Conservation (phyloP, 2,329 filamentous ascomycete genomes). For the Cladophialophora psammophila region DNA sequence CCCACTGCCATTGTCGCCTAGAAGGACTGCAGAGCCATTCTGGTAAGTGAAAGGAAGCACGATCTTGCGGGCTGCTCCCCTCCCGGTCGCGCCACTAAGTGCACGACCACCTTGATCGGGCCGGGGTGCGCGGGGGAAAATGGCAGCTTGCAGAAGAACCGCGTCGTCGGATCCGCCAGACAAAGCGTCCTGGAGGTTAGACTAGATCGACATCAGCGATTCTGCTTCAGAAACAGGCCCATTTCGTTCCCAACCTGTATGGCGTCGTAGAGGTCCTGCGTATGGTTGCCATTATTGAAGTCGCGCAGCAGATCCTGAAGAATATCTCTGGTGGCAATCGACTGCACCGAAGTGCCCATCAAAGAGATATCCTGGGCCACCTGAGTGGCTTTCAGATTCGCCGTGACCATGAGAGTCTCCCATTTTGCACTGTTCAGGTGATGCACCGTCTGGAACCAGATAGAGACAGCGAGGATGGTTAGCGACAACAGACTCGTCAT, state of each 20-base stretch:
- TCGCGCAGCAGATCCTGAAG: conserved; percentile 59
- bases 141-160: conserved; percentile 68
- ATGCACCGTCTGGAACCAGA: conserved; percentile 19
- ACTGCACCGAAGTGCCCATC: conserved; percentile 75
- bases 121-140: conserved; percentile 73
- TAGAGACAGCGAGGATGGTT: conserved; percentile 76
- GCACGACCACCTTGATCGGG: conserved; percentile 57
- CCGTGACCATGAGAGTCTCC: conserved; percentile 74
- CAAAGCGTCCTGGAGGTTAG: conserved; percentile 66
- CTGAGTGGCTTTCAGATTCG: conserved; percentile 83
- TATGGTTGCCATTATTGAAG: conserved; percentile 60
- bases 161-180: conserved; percentile 67
- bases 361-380: conserved; percentile 79
- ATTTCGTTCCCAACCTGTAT: conserved; percentile 18
- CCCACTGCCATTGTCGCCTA: conserved; percentile 69
- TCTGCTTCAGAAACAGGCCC: not conserved
- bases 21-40: conserved; percentile 64
- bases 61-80: conserved; percentile 50
- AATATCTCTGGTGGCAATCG: conserved; percentile 70
- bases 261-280: conserved; percentile 42
- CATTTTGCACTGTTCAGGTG: conserved; percentile 47
- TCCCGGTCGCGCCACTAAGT: conserved; percentile 68
- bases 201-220: conserved; percentile 12
- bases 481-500: conserved; percentile 76
- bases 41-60: conserved; percentile 66